phyloP scores from a whole-genome alignment of 768 basidiomycete species.

The Leccinellum albellum region DNA sequence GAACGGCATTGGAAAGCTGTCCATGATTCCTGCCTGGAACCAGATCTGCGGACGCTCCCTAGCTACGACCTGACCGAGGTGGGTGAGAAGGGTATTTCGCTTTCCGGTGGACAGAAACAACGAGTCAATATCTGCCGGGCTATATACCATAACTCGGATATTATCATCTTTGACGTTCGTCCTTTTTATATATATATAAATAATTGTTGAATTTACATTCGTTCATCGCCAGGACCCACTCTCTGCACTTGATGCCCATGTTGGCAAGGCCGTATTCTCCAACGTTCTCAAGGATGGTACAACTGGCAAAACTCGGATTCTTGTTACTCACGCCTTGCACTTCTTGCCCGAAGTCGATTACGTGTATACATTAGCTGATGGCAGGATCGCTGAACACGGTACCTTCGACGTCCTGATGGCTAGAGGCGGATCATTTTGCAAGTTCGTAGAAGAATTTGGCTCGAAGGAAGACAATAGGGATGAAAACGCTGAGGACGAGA shows the following conservation, averaged over 20 bases:
- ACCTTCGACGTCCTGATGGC: slow-evolving; percentile 71
- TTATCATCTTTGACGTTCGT: background rate
- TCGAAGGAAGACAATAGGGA: slow-evolving; percentile 13
- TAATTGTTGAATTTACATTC: background rate
- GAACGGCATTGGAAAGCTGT: slow-evolving; percentile 80
- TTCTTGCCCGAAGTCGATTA: slow-evolving; percentile 87
- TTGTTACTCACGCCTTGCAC: slow-evolving; percentile 91
- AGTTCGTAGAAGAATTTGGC: slow-evolving; percentile 66
- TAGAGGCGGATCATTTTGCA: slow-evolving; percentile 62
- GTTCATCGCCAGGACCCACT: slow-evolving; percentile 63
- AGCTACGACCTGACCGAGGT: background rate
- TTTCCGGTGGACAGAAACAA: slow-evolving; percentile 66
- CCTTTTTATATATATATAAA: background rate
- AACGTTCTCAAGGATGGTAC: slow-evolving; percentile 69
- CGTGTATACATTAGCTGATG: slow-evolving; percentile 75
- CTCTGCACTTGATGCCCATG: slow-evolving; percentile 87
- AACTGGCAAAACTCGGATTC: slow-evolving; percentile 71
- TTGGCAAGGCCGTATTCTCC: slow-evolving; percentile 83
- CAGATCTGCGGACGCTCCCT: slow-evolving; percentile 61
- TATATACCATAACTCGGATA: slow-evolving; percentile 6
- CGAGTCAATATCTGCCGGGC: background rate
- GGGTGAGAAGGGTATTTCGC: slow-evolving; percentile 70
- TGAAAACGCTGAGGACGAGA: slow-evolving; percentile 36
- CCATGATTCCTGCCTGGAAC: slow-evolving; percentile 70
- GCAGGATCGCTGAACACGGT: slow-evolving; percentile 75